These are phyloP conservation scores for Alternaria infectoria DNA, from an alignment of 2,329 filamentous ascomycete genomes.

Conservation along the genomic window DNA sequence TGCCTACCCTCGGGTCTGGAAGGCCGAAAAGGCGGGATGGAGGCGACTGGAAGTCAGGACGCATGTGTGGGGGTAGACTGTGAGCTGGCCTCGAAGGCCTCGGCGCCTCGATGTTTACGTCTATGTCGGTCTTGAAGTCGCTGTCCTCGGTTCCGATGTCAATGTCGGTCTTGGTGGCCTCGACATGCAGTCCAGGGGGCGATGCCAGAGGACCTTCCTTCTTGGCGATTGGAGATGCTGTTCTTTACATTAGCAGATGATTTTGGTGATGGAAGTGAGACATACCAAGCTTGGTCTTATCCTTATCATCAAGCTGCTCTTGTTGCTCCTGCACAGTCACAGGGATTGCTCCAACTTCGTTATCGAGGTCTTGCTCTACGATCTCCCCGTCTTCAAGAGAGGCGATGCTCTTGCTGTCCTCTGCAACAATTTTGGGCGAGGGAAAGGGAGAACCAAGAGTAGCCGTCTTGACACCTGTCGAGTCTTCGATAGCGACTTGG, in stretches of 20 bases:
- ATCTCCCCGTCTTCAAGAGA: neutral
- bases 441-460: neutral
- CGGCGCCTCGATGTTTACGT: neutral
- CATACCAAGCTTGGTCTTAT: neutral
- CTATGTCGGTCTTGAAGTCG: neutral
- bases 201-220: neutral
- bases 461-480: neutral
- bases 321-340: neutral
- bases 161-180: neutral
- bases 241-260: neutral
- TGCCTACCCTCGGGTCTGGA: constrained; percentile 1
- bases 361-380: neutral
- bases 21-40: neutral
- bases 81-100: neutral
- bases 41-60: neutral
- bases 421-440: neutral
- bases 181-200: neutral
- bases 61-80: constrained; percentile 21
- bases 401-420: neutral
- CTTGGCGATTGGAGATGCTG: neutral
- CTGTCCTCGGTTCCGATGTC: neutral
- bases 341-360: neutral
- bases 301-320: neutral
- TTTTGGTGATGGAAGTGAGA: neutral
- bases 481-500: neutral